Base-by-base conservation (phyloP, 1,284 basidiomycete genomes). In the Phellopilus nigrolimitatus region DNA sequence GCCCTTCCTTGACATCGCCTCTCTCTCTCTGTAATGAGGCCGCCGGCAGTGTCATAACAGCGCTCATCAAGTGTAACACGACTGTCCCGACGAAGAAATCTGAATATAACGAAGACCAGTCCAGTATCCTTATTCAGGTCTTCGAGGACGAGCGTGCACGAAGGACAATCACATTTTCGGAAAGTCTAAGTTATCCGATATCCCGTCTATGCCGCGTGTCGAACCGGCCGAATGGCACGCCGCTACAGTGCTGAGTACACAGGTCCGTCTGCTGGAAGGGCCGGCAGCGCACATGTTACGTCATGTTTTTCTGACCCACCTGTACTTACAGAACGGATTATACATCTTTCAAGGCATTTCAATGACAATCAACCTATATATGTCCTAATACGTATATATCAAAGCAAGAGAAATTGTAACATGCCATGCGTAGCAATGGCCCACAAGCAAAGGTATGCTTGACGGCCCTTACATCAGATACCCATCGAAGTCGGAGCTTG, bases 41-140 rank as follows among this genome's bases (percentile, higher is more conserved):
- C 52, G 91, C 95, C 63, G 95, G 97, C 73, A 95, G 95, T 87
- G 95, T 97, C 70, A 94, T 97, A 87, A 97, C 92, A 41, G 83
- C 91, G 33, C 84, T 99, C 63, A 97, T 98, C 79, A 94, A 93
- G 76, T 87, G 94, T 60, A 98, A 99, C n/a, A n/a, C n/a, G n/a
- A n/a, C n/a, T n/a, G n/a, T n/a, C n/a, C n/a, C n/a, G n/a, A n/a
- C n/a, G n/a, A 98, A 97, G 79, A 98, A 98, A 80, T 93, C 93
- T 21, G 93, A 98, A 38, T 97, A 95, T 78, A 88, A 94, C 60
- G 95, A 99, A 79, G 98, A 99, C 80, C 95, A 99, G 71, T 92
- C 95, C 57, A 92, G 92, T 81, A 95, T 99, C 52, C 81, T 97
- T 65, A 97, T 99, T 73, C 95, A 97, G 72, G 95, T 71, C 0